phyloP scores from a whole-genome alignment of 2,329 filamentous ascomycete genomes.

The Monilinia vaccinii-corymbosi region DNA sequence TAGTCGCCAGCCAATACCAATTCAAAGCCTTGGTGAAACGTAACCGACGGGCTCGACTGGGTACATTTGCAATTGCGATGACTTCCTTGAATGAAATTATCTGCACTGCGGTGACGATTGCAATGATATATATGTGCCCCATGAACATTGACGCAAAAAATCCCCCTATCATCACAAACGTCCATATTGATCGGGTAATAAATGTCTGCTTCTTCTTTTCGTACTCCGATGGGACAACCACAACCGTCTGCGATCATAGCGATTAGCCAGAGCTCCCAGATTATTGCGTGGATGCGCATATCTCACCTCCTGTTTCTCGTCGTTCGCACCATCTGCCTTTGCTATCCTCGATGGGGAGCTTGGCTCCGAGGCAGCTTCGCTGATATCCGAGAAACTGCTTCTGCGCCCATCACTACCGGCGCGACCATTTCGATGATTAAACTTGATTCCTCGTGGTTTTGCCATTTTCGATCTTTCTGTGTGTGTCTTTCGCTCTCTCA shows the following conservation, averaged over 20 bases:
- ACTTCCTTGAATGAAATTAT: constrained; percentile 99
- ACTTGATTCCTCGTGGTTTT: constrained; percentile 45
- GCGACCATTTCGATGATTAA: constrained; percentile 32
- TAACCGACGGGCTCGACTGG: constrained; percentile 80
- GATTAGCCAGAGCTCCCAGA: constrained; percentile 16
- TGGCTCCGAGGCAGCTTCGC: constrained; percentile 44
- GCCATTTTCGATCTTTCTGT: constrained; percentile 28
- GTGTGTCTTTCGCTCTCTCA: neutral
- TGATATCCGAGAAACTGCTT: constrained; percentile 63
- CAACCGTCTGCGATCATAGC: constrained; percentile 13
- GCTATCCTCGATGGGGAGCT: constrained; percentile 20
- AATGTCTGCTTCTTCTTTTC: constrained; percentile 99
- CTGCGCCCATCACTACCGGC: constrained; percentile 38
- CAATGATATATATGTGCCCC: constrained; percentile 95
- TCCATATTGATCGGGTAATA: constrained; percentile 95
- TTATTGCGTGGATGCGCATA: neutral
- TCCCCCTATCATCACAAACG: constrained; percentile 87
- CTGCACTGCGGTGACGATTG: constrained; percentile 84
- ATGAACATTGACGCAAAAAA: constrained; percentile 93
- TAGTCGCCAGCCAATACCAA: constrained; percentile 98
- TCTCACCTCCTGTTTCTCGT: constrained; percentile 20
- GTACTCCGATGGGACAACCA: constrained; percentile 55
- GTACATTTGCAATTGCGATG: constrained; percentile 93
- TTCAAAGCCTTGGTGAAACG: constrained; percentile 94
- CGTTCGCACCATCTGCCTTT: constrained; percentile 28